Percentiles rank a stretch among this genome's conserved stretches.
Evolutionary conservation across 306 rosid species (phyloP).

Genomic region (Dryas octopetala): DNA sequence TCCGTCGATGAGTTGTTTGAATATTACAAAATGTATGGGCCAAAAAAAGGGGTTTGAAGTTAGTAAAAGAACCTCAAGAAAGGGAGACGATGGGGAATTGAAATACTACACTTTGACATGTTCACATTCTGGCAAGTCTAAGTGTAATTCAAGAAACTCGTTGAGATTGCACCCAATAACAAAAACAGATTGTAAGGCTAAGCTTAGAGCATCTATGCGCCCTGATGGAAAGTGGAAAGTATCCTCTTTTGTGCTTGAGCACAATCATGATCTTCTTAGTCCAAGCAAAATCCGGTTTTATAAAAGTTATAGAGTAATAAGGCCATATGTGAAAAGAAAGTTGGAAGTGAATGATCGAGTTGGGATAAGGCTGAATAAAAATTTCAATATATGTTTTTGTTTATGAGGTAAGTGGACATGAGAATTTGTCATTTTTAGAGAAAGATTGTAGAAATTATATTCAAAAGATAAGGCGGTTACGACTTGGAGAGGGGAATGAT

Average conservation of each 20-base stretch:
- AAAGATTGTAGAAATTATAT: constrained; percentile 5
- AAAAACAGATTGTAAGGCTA: neutral
- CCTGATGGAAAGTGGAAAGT: neutral
- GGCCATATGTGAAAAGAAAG: neutral
- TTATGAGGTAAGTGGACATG: constrained; percentile 1
- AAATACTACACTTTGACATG: neutral
- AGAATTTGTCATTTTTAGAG: neutral
- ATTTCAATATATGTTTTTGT: neutral
- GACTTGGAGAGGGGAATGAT: neutral
- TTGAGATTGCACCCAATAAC: neutral
- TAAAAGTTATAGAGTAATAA: neutral
- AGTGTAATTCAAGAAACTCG: neutral
- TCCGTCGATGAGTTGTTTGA: neutral
- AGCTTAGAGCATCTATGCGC: neutral
- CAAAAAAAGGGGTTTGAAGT: neutral
- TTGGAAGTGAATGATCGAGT: constrained; percentile 2
- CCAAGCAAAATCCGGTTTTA: neutral
- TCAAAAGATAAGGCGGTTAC: neutral
- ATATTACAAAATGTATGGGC: neutral
- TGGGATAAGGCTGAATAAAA: neutral
- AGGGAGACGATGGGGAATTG: neutral
- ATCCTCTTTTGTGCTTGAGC: neutral
- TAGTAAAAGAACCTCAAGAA: neutral
- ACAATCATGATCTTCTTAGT: neutral
- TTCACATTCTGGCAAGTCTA: neutral